Base-by-base conservation (phyloP, 345 rosid species). In the Cardamine chenopodiifolia region DNA sequence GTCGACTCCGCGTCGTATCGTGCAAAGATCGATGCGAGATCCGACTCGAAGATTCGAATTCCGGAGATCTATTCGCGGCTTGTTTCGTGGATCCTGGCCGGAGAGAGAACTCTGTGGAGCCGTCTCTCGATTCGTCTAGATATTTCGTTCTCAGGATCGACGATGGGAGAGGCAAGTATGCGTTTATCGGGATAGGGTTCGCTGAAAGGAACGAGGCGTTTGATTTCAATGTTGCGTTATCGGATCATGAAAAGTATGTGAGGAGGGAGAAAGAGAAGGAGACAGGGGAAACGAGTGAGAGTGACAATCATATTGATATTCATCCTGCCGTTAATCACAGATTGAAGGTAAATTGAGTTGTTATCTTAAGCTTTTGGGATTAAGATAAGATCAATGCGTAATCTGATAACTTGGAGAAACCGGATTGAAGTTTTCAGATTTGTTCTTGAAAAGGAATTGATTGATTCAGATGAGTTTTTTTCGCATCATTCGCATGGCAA, bases 291-390 rank as follows among this genome's bases (percentile, higher is more conserved):
- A 86, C 80, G 10, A 80, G 85, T 67, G 90, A 83, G 35, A 77
- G 81, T 60, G 98, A 92, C 6, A 25, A 68, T 70, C 96, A 86
- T 35, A 92, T 96, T 7, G 99, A 90, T 82, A 96, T 96, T 6
- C 99, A 96, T 78, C 98, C 99, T 5, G 99, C 97, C 3, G 97
- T 96, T 19, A 90, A 96, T 83, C 99, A 92, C 35, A 82, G 99
- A 74, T 82, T 96, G 77, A 92, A 90, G 98, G 99, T 92, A 78
- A 13, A 5, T 29, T 18, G 2, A 65, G 63, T 20, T 63, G 3
- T 26, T 35, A 2, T 56, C 44, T 0, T n/a, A 19, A 59, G 53
- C 57, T 70, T 53, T 37, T 1, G 18, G 7, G 19, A 5, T 61
- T 61, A 5, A 23, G 48, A 17, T 53, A n/a, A 22, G 73, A 75